Evolutionary conservation across 2,329 filamentous ascomycete genomes (phyloP), one percentile per base, ranked within the genome.

Genomic region (Diplocarpon mali): DNA sequence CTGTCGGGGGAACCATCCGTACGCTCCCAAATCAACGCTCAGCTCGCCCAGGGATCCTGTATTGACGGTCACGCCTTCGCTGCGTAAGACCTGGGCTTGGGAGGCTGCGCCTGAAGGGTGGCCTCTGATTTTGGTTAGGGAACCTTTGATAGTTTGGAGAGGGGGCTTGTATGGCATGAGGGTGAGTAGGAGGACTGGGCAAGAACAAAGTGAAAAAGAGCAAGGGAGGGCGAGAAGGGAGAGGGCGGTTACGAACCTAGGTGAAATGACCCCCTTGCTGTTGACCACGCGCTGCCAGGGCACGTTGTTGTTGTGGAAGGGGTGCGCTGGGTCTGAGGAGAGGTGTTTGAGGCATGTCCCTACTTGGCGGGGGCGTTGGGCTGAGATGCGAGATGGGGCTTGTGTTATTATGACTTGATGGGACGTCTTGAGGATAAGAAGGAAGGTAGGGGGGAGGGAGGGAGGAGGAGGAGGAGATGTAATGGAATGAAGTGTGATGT

Each of bases 221-320:
- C 4, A 32, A 32, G 30, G 9, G 27, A 42, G 12, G 2, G n/a
- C 2, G n/a, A 14, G 13, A 37, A 42, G 13, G 15, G 16, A 35
- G 13, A 9, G 24, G 29, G n/a, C 3, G 16, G 16, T 13, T 30
- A 31, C 27, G 54, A 59, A 90, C 86, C 89, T 77, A 7, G 84
- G 84, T 36, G 88, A 94, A 54, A 96, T 93, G 47, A 78, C 70
- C 16, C 90, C 89, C 64, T 85, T 90, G 12, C 85, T 69, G 63
- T 90, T 95, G 61, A 96, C 83, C 48, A 96, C 85, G 46, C 92
- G 72, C 68, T 96, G 90, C 90, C 90, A 96, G 0, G 90, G 90
- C 3, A 96, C 90, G 53, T 83, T 95, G 17, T 69, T 70, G 47
- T 74, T 70, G 62, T 95, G 82, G 66, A 83, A 93, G 46, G 65